Evolutionary conservation across 352 stramenopile genomes (phyloP).

Genomic region (Globisporangium acanthophoron): DNA sequence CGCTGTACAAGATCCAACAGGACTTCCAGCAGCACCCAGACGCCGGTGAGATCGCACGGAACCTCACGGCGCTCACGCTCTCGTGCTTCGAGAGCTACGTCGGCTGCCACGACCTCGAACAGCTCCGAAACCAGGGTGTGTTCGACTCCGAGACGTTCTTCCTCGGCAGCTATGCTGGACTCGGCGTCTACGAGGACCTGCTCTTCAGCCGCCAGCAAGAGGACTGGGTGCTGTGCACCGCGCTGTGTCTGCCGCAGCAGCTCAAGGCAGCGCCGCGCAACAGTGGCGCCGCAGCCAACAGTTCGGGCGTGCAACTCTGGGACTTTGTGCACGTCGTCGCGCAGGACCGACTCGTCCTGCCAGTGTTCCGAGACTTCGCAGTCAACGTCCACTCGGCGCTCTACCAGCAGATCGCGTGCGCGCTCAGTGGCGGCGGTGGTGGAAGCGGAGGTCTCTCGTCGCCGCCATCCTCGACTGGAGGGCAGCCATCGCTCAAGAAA

Average conservation of each 20-base stretch:
- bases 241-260: constrained; percentile 45
- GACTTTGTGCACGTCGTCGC: constrained; percentile 51
- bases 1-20: constrained; percentile 49
- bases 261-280: constrained; percentile 13
- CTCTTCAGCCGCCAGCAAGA: constrained; percentile 15
- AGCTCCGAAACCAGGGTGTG: constrained; percentile 39
- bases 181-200: constrained; percentile 20
- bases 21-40: constrained; percentile 45
- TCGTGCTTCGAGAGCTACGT: constrained; percentile 52
- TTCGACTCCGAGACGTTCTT: constrained; percentile 44
- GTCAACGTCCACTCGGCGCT: constrained; percentile 57
- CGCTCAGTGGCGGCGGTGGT: constrained; percentile 10
- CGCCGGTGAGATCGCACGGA: constrained; percentile 20
- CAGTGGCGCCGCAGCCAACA: not conserved
- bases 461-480: constrained; percentile 1
- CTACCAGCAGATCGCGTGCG: constrained; percentile 43
- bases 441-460: not conserved
- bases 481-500: constrained; percentile 28
- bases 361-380: constrained; percentile 33
- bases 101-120: constrained; percentile 38
- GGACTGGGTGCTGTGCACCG: constrained; percentile 54
- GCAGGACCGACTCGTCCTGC: constrained; percentile 39
- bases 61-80: constrained; percentile 32
- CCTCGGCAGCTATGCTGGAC: constrained; percentile 13
- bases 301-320: constrained; percentile 29